Evolutionary conservation across 768 basidiomycete genomes (phyloP).

Genomic region (Lentinula guzmanii): DNA sequence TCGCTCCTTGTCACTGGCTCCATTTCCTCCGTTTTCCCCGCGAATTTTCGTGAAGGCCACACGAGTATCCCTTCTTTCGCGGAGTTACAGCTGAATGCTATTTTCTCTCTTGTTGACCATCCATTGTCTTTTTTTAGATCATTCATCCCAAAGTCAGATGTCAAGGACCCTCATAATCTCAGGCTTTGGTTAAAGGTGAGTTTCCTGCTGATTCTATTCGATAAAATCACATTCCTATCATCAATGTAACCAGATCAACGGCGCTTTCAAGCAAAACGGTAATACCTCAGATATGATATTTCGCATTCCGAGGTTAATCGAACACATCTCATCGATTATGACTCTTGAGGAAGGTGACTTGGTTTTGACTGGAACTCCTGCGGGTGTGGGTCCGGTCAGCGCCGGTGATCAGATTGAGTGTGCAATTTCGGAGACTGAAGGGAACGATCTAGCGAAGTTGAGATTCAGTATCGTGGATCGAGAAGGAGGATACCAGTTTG

Average conservation of each 20-base stretch:
- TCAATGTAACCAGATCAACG: slow-evolving; percentile 64
- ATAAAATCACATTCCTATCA: neutral
- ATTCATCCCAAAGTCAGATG: slow-evolving; percentile 71
- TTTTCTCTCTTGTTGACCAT: neutral
- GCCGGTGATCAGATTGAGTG: slow-evolving; percentile 81
- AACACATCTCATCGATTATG: slow-evolving; percentile 95
- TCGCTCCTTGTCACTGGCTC: neutral
- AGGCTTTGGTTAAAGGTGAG: slow-evolving; percentile 68
- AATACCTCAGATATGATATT: slow-evolving; percentile 90
- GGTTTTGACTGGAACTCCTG: slow-evolving; percentile 88
- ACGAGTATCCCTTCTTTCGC: neutral
- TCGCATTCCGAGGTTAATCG: slow-evolving; percentile 79
- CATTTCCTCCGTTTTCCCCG: neutral
- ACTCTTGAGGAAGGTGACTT: slow-evolving; percentile 82
- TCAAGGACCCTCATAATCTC: slow-evolving; percentile 73
- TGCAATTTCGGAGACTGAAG: slow-evolving; percentile 47
- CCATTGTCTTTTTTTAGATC: slow-evolving; percentile 31
- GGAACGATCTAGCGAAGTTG: slow-evolving; percentile 55
- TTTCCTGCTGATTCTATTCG: neutral
- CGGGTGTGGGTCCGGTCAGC: slow-evolving; percentile 76
- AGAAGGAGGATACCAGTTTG: slow-evolving; percentile 53
- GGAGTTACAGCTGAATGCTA: neutral
- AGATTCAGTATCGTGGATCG: slow-evolving; percentile 62
- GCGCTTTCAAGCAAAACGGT: slow-evolving; percentile 75
- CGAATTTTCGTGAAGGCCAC: neutral